Evolutionary conservation across 2,329 filamentous ascomycete species (phyloP), one percentile per base, ranked within the genome.

Genomic region (Penicillium sp.): DNA sequence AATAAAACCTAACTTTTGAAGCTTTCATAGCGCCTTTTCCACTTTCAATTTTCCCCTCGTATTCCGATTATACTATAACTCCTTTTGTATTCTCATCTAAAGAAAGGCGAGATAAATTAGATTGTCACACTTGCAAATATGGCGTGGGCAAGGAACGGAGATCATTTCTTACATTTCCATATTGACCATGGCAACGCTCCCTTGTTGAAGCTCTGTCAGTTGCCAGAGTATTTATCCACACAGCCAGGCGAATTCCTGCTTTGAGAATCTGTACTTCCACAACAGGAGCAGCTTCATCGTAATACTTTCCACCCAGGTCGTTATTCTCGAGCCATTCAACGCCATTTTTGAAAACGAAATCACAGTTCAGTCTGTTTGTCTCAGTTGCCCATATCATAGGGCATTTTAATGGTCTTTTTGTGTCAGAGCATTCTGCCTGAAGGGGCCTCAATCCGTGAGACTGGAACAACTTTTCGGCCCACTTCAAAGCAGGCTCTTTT

Each of bases 241-340:
- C 45, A 10, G 56, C 56, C 20, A 59, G 46, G 37, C 56, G 49
- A 27, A 58, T 29, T 2, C 52, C 57, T 27, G 49, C 57, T 43
- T 50, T 55, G 18, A 46, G 34, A 34, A 60, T 54, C 36, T 56
- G 52, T 42, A 36, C 42, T 24, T 58, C 52, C 13, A 60, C 47
- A 47, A 58, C 54, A 26, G 57, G 57, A 3, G 40, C 55, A 17
- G 55, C 57, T 6, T 46, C 54, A 29, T 57, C 40, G 32, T 58
- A 60, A 43, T 60, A 59, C 20, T 54, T 24, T 4, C 43, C 44
- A 20, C 47, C 51, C 8, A 60, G 40, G 45, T 60, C 53, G 20
- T 58, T 40, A 20, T 45, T 36, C n/a, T 44, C n/a, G 7, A 59
- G 39, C 26, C 43, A 58, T 26, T 46, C 34, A 21, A 59, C 18